Percentiles rank a stretch among this genome's conserved stretches.
Evolutionary conservation across 2,329 filamentous ascomycete species (phyloP).

Genomic region (Fusarium irregulare): DNA sequence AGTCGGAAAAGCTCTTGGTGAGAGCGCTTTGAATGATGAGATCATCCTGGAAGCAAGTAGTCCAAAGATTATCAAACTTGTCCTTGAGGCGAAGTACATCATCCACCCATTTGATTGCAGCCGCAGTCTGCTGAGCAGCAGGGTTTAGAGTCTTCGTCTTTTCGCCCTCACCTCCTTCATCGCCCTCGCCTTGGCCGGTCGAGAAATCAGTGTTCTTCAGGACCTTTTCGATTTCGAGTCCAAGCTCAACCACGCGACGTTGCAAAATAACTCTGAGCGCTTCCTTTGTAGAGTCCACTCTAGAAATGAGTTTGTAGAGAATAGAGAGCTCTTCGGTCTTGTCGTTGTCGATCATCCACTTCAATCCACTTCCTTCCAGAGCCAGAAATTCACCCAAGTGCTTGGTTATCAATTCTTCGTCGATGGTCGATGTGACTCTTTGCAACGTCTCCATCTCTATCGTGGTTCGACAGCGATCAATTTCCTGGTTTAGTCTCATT

Average conservation of each 20-base stretch:
- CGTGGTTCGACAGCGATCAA: slow-evolving; percentile 83
- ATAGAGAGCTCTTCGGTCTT: slow-evolving; percentile 80
- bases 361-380: slow-evolving; percentile 85
- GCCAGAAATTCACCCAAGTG: slow-evolving; percentile 85
- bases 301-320: slow-evolving; percentile 80
- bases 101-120: slow-evolving; percentile 95
- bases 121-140: slow-evolving; percentile 82
- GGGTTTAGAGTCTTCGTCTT: slow-evolving; percentile 54
- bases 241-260: slow-evolving; percentile 80
- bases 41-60: slow-evolving; percentile 78
- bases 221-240: slow-evolving; percentile 81
- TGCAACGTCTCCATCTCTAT: slow-evolving; percentile 77
- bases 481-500: slow-evolving; percentile 81
- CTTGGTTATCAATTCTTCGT: slow-evolving; percentile 80
- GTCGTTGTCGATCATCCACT: slow-evolving; percentile 92
- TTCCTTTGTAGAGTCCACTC: slow-evolving; percentile 79
- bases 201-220: slow-evolving; percentile 68
- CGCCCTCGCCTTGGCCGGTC: slow-evolving; percentile 54
- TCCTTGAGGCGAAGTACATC: slow-evolving; percentile 87
- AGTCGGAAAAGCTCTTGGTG: slow-evolving; percentile 87
- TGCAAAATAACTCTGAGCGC: slow-evolving; percentile 78
- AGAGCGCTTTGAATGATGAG: slow-evolving; percentile 82
- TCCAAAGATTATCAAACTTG: slow-evolving; percentile 87
- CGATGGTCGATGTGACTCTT: slow-evolving; percentile 81
- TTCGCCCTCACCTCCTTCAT: slow-evolving; percentile 60